Evolutionary conservation across 805 yeast species (phyloP), one percentile per base, ranked within the genome.

Genomic region (Yarrowia porcina): DNA sequence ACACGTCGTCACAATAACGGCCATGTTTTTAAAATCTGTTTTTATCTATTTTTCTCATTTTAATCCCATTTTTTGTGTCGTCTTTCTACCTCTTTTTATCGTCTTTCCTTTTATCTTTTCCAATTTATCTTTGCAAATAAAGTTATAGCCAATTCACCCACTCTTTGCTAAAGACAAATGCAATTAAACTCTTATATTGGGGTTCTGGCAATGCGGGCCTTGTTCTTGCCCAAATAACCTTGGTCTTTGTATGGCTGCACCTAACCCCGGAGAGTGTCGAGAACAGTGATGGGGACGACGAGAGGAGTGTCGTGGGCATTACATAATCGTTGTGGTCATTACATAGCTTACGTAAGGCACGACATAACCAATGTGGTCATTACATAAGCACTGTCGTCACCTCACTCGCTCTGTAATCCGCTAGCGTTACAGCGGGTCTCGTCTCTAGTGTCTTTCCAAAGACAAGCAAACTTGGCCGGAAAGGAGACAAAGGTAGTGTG

Each of bases 341-440:
- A 23, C 47, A 15, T 4, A 5, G 8, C 4, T 8, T 2, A 18
- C 20, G 41, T 20, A 6, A 18, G 21, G 15, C 27, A 39, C 17
- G 9, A 39, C 44, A 12, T 10, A 10, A 15, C 17, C 17, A 9
- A 8, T 39, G 42, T 38, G 25, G 25, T 38, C 25, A 4, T n/a
- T 8, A 18, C 42, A 2, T 4, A 23, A 15, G n/a, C n/a, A 8
- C 7, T 17, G 21, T 17, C 20, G 33, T 17, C 39, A 12, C 20
- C 25, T 11, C 42, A n/a, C n/a, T n/a, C n/a, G n/a, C n/a, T n/a
- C n/a, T n/a, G n/a, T n/a, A n/a, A 42, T 20, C 47, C 35, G 50
- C 50, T 44, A 44, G 50, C 50, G 50, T 42, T 35, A 44, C 23
- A 27, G 50, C 50, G 50, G 50, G 50, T 44, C 50, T 44, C 20